A percentile compares a stretch with the other conserved stretches of the same genome.
phyloP scores from a whole-genome alignment of 2,329 filamentous ascomycete species.

The Beauveria sp. region DNA sequence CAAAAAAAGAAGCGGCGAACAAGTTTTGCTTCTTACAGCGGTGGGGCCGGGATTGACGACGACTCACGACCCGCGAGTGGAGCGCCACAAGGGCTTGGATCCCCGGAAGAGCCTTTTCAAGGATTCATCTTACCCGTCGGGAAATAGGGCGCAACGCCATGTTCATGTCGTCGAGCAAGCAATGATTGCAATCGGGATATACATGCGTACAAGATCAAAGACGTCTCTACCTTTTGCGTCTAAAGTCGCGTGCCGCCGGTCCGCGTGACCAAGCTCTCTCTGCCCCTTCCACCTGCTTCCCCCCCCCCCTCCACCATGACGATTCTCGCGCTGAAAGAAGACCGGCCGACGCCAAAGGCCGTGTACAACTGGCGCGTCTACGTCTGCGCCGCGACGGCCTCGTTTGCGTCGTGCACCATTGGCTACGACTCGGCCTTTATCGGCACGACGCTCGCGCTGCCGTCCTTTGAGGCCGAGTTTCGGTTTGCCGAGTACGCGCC shows the following conservation, averaged over 20 bases:
- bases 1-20: background rate
- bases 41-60: too few relatives aligned
- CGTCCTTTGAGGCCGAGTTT: constrained; percentile 64
- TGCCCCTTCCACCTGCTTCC: background rate
- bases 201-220: background rate
- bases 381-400: constrained; percentile 43
- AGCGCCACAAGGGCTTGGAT: background rate
- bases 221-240: background rate
- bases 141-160: background rate
- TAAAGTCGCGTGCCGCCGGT: too few relatives aligned
- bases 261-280: background rate
- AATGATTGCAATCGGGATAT: background rate
- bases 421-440: constrained; percentile 69
- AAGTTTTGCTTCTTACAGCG: too few relatives aligned
- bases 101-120: background rate
- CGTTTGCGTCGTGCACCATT: constrained; percentile 49
- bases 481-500: constrained; percentile 43
- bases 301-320: constrained; percentile 26
- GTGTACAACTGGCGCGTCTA: constrained; percentile 58
- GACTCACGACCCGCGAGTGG: background rate
- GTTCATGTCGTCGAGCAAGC: background rate
- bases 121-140: background rate
- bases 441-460: constrained; percentile 64
- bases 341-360: constrained; percentile 47
- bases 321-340: constrained; percentile 45